Evolutionary conservation across 805 yeast genomes (phyloP), one percentile per base, ranked within the genome.

Genomic region (Saitoella complicata): DNA sequence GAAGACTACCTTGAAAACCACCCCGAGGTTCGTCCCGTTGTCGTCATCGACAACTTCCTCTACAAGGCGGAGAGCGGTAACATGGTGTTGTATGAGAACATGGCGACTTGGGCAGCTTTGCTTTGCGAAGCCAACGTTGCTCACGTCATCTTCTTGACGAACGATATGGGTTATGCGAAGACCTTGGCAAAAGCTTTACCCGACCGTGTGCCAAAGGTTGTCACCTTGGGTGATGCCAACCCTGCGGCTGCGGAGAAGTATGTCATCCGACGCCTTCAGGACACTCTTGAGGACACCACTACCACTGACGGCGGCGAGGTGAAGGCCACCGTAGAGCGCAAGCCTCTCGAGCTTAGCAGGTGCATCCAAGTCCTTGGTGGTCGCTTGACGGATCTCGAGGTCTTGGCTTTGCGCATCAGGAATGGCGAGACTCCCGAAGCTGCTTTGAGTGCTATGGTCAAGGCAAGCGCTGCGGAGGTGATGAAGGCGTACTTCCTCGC

Each of bases 381-480:
- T 37, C 75, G 98, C 50, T 81, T 88, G 87, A 69, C 86, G 39
- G 98, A 91, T 59, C 67, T 91, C 43, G 95, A 91, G 61, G 79
- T 88, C 31, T 86, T 84, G 62, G 80, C 80, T 1, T 73, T 97
- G 57, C 79, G 97, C 43, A 73, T 91, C 11, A 77, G 77, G 53
- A 76, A 88, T 1, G 98, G 98, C 5, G 98, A 91, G 58, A 58
- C 73, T 6, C 93, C 95, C 2, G 54, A 12, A 7, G 80, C 72
- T 43, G 96, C 97, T 0, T 63, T 85, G 39, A 62, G 70, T 1
- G 87, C 84, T 51, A 82, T 91, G 80, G 72, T 85, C 5, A 70
- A 69, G 30, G 95, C 86, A 60, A 78, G 95, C 0, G 77, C 88
- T 5, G 87, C 84, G 54, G 96, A 88, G 57, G 73, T 88, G 12